These are phyloP conservation scores for Cyclotella atomus DNA, from an alignment of 108 stramenopile species.

Conservation along the genomic window DNA sequence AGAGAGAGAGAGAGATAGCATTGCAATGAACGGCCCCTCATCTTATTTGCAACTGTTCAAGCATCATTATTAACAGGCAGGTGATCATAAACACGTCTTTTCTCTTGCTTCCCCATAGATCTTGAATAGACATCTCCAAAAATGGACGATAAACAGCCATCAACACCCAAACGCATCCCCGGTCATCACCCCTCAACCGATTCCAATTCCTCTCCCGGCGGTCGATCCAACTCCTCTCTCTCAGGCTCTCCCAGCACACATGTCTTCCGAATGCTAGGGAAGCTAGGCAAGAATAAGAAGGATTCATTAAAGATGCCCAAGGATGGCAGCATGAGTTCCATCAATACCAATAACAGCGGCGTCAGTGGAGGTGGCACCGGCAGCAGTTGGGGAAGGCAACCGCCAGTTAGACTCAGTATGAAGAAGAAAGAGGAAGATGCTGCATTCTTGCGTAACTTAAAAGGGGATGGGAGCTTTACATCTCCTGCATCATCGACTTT, in stretches of 20 bases:
- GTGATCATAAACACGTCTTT: too few relatives aligned
- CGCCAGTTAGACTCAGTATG: neutral
- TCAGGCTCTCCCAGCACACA: neutral
- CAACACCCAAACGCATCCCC: too few relatives aligned
- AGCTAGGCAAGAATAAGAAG: neutral
- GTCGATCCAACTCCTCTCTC: neutral
- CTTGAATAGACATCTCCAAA: neutral
- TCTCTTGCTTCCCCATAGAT: too few relatives aligned
- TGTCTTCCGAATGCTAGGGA: constrained; percentile 8
- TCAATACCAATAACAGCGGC: neutral
- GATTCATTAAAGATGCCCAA: neutral
- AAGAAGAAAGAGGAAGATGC: neutral
- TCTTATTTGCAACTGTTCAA: too few relatives aligned
- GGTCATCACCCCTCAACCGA: neutral
- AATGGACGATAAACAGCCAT: neutral
- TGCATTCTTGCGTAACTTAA: constrained; percentile 2
- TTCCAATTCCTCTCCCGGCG: neutral
- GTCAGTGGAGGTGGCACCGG: neutral
- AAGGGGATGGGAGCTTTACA: neutral
- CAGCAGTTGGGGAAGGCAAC: neutral
- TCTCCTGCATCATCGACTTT: neutral
- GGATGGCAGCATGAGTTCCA: neutral
- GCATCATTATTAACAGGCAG: too few relatives aligned
- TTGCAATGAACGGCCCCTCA: too few relatives aligned
- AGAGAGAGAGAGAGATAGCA: too few relatives aligned